A percentile compares a stretch with the other conserved stretches of the same genome.
Conservation (phyloP, 805 yeast genomes). For the Lipomyces oligophaga region DNA sequence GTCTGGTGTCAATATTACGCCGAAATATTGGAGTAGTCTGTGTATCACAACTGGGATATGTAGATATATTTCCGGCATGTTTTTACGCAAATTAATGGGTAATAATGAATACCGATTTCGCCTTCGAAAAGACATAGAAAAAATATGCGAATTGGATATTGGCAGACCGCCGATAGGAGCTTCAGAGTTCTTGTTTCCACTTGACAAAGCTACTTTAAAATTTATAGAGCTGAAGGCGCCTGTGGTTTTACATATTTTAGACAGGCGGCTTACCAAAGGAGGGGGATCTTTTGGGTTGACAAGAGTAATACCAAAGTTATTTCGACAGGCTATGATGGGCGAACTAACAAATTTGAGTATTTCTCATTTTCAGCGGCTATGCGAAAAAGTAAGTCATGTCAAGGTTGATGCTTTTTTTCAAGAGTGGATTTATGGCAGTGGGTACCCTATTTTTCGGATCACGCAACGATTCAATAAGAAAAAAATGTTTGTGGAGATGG, state of each 20-base stretch:
- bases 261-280: conserved; percentile 90
- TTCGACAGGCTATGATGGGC: conserved; percentile 92
- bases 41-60: conserved; percentile 91
- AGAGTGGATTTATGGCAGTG: conserved; percentile 89
- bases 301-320: conserved; percentile 85
- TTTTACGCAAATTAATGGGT: conserved; percentile 71
- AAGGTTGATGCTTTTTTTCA: conserved; percentile 77
- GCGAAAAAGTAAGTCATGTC: conserved; percentile 89
- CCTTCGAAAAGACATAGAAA: conserved; percentile 60
- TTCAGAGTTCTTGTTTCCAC: conserved; percentile 63
- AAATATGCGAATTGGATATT: conserved; percentile 67
- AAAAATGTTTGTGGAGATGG: conserved; percentile 90
- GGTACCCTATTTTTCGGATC: conserved; percentile 82
- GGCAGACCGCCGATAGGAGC: conserved; percentile 78
- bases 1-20: conserved; percentile 89
- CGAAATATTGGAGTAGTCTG: conserved; percentile 68
- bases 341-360: conserved; percentile 78
- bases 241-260: conserved; percentile 74
- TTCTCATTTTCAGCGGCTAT: conserved; percentile 82
- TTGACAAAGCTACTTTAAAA: conserved; percentile 55
- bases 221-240: conserved; percentile 82
- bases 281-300: conserved; percentile 90
- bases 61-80: conserved; percentile 73
- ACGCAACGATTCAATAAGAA: conserved; percentile 92
- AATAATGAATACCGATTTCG: conserved; percentile 72